A percentile compares a stretch with the other conserved stretches of the same genome.
Conservation (phyloP, 805 yeast genomes). For the Jamesozyma rosinii region DNA sequence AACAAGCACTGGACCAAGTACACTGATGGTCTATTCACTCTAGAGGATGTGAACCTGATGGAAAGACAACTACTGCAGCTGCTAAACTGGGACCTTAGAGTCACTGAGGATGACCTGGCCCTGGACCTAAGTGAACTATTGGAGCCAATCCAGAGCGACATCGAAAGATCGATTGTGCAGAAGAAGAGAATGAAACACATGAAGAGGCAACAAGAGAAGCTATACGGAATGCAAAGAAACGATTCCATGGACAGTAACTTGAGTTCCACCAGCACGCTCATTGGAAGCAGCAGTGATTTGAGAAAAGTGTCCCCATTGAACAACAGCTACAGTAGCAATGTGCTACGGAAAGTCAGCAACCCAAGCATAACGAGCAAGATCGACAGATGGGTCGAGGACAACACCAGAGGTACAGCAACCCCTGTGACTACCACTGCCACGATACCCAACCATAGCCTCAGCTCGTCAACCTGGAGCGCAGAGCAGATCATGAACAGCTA, state of each 20-base stretch:
- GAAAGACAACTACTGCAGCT: constrained; percentile 63
- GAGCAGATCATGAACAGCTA: constrained; percentile 10
- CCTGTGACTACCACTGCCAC: not conserved
- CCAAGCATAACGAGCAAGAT: not conserved
- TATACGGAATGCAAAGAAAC: constrained; percentile 22
- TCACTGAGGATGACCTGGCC: constrained; percentile 57
- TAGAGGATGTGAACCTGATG: constrained; percentile 67
- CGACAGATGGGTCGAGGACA: not conserved
- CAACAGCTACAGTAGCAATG: not conserved
- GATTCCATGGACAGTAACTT: constrained; percentile 9
- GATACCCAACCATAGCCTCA: not conserved
- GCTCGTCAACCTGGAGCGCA: constrained; percentile 7
- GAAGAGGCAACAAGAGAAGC: constrained; percentile 2
- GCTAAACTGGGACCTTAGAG: constrained; percentile 61
- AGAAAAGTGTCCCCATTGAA: not conserved
- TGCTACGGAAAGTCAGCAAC: not conserved
- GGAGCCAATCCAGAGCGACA: constrained; percentile 37
- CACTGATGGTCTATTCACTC: constrained; percentile 60
- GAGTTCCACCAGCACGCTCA: constrained; percentile 12
- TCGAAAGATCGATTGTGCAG: constrained; percentile 1
- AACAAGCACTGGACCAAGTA: constrained; percentile 70
- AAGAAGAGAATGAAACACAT: not conserved
- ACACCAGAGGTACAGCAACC: not conserved
- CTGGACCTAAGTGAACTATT: constrained; percentile 61
- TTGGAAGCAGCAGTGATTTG: constrained; percentile 9